phyloP scores from a whole-genome alignment of 495 filamentous ascomycete species.

The Penicillium lagena region DNA sequence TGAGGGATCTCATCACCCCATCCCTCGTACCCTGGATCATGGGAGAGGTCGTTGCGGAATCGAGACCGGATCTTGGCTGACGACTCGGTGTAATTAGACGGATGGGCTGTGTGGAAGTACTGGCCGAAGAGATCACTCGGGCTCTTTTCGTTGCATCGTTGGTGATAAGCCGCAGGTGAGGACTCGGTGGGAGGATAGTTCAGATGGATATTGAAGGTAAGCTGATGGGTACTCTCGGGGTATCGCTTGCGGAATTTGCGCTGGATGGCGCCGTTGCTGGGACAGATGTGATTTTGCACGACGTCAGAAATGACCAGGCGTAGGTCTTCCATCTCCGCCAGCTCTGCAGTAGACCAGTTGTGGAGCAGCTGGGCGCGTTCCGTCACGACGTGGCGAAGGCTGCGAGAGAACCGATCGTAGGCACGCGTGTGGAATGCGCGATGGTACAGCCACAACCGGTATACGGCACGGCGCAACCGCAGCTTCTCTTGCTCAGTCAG shows the following conservation, averaged over 20 bases:
- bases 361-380: slow-evolving; percentile 50
- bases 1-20: slow-evolving; percentile 60
- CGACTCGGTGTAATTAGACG: slow-evolving; percentile 11
- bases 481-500: slow-evolving; percentile 50
- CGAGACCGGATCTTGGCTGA: slow-evolving; percentile 23
- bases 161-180: background rate
- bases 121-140: slow-evolving; percentile 7
- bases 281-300: slow-evolving; percentile 49
- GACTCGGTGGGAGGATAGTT: slow-evolving; percentile 31
- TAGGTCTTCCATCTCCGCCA: slow-evolving; percentile 53
- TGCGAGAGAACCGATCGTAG: slow-evolving; percentile 43
- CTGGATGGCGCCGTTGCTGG: slow-evolving; percentile 53
- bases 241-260: slow-evolving; percentile 51
- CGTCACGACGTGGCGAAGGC: slow-evolving; percentile 30
- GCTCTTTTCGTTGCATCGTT: slow-evolving; percentile 1
- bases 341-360: slow-evolving; percentile 46
- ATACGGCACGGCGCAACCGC: slow-evolving; percentile 60
- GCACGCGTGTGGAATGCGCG: slow-evolving; percentile 48
- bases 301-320: slow-evolving; percentile 43
- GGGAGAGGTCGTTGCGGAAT: slow-evolving; percentile 31
- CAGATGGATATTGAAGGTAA: slow-evolving; percentile 48
- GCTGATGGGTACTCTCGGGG: slow-evolving; percentile 40
- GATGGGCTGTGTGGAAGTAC: slow-evolving; percentile 18
- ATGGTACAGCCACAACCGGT: slow-evolving; percentile 61
- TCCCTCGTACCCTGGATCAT: slow-evolving; percentile 36